Evolutionary conservation across 2,329 filamentous ascomycete genomes (phyloP), one percentile per base, ranked within the genome.

Genomic region (Exserohilum turcica): DNA sequence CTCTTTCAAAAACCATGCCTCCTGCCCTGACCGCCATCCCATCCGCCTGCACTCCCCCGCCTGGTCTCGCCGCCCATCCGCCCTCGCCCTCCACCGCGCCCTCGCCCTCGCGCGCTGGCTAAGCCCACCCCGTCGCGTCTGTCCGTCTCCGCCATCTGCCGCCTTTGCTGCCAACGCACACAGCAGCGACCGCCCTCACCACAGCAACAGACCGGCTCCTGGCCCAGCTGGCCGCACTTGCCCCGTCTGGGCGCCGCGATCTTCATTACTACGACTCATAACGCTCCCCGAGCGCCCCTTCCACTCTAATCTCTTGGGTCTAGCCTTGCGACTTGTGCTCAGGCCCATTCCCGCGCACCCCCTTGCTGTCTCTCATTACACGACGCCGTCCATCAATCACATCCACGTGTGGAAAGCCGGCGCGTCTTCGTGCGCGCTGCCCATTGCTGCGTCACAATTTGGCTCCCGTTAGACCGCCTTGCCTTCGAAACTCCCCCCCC

Each of bases 261-360:
- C 64, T 65, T 64, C 69, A 70, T 72, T 69, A 63, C 69, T 71
- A 72, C 71, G 63, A 63, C 58, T 64, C 58, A 59, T 64, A 64
- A 60, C 64, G 56, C 62, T 65, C 57, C 60, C 60, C 60, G 61
- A 43, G 54, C 58, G 60, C 60, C 70, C 56, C 63, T 71, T 73
- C 70, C 71, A 60, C 70, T 62, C 71, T 74, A 74, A 73, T 74
- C 64, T 62, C 56, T 58, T 61, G 58, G 64, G 29, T 63, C 65
- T 68, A 66, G 62, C 65, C 70, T 67, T 66, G 56, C 71, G 70
- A 73, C 67, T 71, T 67, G 70, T 73, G 72, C 68, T 64, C 50
- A 67, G 66, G 64, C 69, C 67, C 66, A 64, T 65, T 65, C 55
- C 29, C 62, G 21, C 57, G 60, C 65, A 54, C 61, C 63, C 63